Conservation (phyloP, 2,329 filamentous ascomycete species). For the Alternaria alternata region DNA sequence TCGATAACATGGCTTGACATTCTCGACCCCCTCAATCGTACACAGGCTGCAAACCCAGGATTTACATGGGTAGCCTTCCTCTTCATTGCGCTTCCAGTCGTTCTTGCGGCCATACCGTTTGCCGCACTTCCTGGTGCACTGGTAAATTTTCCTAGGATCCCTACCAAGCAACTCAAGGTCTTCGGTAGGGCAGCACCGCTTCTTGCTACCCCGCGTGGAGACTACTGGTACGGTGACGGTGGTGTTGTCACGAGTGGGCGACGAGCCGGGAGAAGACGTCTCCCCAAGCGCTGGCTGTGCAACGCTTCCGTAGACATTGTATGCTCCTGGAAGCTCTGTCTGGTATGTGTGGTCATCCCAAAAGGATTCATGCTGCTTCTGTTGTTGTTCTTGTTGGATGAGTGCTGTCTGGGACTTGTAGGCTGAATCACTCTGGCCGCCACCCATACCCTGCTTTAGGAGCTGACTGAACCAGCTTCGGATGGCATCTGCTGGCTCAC, state of each 20-base stretch:
- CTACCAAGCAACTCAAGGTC: conserved; percentile 39
- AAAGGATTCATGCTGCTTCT: conserved; percentile 28
- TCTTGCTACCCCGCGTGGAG: conserved; percentile 41
- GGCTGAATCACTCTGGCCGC: conserved; percentile 44
- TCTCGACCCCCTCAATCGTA: conserved; percentile 40
- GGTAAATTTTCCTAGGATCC: conserved; percentile 49
- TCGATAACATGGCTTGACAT: conserved; percentile 49
- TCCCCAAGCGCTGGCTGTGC: conserved; percentile 14
- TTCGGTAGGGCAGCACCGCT: conserved; percentile 46
- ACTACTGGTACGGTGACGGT: conserved; percentile 25
- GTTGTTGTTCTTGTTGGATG: conserved; percentile 18
- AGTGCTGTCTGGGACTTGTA: conserved; percentile 50
- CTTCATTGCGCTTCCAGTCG: conserved; percentile 52
- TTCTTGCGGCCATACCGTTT: conserved; percentile 50
- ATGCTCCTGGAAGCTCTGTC: conserved; percentile 15
- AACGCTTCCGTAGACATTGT: not conserved
- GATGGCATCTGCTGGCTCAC: conserved; percentile 43
- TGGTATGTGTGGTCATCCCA: conserved; percentile 27
- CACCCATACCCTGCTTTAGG: conserved; percentile 47
- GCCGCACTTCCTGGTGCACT: conserved; percentile 50
- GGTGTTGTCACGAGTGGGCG: conserved; percentile 28
- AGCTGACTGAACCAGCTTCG: conserved; percentile 48
- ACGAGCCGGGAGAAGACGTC: conserved; percentile 23
- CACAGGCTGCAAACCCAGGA: conserved; percentile 48
- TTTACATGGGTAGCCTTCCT: conserved; percentile 49